Percentiles rank a stretch among this genome's conserved stretches.
phyloP scores from a whole-genome alignment of 805 yeast genomes.

The Gaillardinia entomophila region DNA sequence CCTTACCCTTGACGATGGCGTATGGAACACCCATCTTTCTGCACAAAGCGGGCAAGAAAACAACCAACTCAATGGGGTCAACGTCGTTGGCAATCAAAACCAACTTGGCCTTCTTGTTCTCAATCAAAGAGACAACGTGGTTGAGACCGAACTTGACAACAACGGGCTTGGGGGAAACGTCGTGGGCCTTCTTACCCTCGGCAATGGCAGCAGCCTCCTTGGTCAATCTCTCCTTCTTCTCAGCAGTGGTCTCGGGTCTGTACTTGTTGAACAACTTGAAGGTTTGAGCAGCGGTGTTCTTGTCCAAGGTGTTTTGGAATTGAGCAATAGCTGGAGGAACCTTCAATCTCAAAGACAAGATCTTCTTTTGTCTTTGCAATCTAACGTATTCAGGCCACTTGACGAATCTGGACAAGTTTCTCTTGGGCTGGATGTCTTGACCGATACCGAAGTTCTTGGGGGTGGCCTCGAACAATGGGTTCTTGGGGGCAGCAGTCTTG shows the following conservation, averaged over 20 bases:
- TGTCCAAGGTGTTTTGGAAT: slow-evolving; percentile 93
- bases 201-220: slow-evolving; percentile 99
- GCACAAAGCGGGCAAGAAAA: slow-evolving; percentile 97
- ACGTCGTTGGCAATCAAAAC: slow-evolving; percentile 98
- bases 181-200: slow-evolving; percentile 95
- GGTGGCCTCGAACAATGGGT: slow-evolving; percentile 79
- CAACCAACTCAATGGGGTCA: slow-evolving; percentile 97
- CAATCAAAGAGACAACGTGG: slow-evolving; percentile 96
- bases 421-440: slow-evolving; percentile 91
- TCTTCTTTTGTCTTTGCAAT: slow-evolving; percentile 98
- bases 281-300: slow-evolving; percentile 96
- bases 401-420: slow-evolving; percentile 94
- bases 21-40: slow-evolving; percentile 99
- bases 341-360: slow-evolving; percentile 90
- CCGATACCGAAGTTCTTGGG: slow-evolving; percentile 97
- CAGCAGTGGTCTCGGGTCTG: slow-evolving; percentile 96
- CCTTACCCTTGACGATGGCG: slow-evolving; percentile 98
- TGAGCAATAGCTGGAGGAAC: slow-evolving; percentile 99
- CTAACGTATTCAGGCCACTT: slow-evolving; percentile 99
- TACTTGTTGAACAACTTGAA: slow-evolving; percentile 98
- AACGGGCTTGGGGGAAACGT: slow-evolving; percentile 94
- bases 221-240: slow-evolving; percentile 98
- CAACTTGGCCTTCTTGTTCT: slow-evolving; percentile 97
- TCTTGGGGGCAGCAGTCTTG: slow-evolving; percentile 39
- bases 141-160: slow-evolving; percentile 97